A percentile compares a stretch with the other conserved stretches of the same genome.
These are phyloP conservation scores for Diplodia mutila DNA, from an alignment of 2,329 filamentous ascomycete species.

Conservation along the genomic window DNA sequence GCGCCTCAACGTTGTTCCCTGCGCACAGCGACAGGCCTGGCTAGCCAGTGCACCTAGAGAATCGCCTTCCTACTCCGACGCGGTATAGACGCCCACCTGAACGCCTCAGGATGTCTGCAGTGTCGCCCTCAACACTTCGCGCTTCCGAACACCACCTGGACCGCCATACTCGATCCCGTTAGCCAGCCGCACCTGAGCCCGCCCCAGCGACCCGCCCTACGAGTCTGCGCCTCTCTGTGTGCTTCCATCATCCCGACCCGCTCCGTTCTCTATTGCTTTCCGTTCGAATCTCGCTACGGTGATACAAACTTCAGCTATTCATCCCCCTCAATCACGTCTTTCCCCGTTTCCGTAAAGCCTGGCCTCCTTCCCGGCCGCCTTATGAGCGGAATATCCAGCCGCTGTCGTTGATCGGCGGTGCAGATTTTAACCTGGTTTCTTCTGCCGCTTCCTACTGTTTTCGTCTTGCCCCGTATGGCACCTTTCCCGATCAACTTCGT, in stretches of 20 bases:
- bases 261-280: background rate
- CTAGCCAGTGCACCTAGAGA: slow-evolving; percentile 20
- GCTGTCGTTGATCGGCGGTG: slow-evolving; percentile 2
- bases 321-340: background rate
- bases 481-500: slow-evolving; percentile 13
- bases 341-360: background rate
- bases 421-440: background rate
- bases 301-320: slow-evolving; percentile 11
- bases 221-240: background rate
- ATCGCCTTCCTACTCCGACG: background rate
- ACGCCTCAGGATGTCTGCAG: slow-evolving; percentile 10
- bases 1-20: slow-evolving; percentile 11
- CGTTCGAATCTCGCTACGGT: slow-evolving; percentile 1
- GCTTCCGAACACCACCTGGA: background rate
- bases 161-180: slow-evolving; percentile 9
- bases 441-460: slow-evolving; percentile 15
- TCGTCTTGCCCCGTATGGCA: background rate
- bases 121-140: slow-evolving; percentile 14
- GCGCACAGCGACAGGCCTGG: background rate
- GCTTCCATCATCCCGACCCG: background rate
- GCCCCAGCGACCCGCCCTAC: background rate
- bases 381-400: background rate
- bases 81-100: slow-evolving; percentile 7
- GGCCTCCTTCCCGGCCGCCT: background rate
- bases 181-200: background rate